phyloP scores from a whole-genome alignment of 2,329 filamentous ascomycete species.

The Hypoxylon sp. region DNA sequence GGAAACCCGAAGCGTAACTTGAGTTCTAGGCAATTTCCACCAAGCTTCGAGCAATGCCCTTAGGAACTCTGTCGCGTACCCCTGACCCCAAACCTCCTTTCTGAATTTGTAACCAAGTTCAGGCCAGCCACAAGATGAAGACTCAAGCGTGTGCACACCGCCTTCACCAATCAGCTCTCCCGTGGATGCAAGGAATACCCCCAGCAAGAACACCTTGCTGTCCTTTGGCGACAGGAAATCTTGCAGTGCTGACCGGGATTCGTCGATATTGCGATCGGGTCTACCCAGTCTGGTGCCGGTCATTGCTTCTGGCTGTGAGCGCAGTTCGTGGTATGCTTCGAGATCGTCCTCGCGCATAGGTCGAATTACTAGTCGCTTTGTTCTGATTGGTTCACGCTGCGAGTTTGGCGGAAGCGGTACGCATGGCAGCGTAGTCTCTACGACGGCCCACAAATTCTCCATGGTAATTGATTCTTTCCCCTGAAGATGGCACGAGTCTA shows the following conservation, averaged over 20 bases:
- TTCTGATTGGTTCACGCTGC: constrained; percentile 42
- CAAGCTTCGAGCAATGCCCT: constrained; percentile 44
- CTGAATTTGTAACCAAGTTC: constrained; percentile 49
- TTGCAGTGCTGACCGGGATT: constrained; percentile 42
- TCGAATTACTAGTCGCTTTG: constrained; percentile 48
- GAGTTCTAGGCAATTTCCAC: constrained; percentile 45
- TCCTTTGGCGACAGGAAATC: constrained; percentile 38
- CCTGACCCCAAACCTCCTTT: constrained; percentile 46
- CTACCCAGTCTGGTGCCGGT: constrained; percentile 42
- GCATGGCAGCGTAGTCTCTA: constrained; percentile 47
- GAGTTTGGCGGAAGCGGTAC: constrained; percentile 46
- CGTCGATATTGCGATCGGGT: constrained; percentile 45
- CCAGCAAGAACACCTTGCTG: constrained; percentile 44
- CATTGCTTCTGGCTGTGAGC: constrained; percentile 48
- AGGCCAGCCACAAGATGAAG: constrained; percentile 45
- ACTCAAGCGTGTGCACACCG: constrained; percentile 47
- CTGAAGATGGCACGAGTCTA: background rate
- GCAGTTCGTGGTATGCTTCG: constrained; percentile 40
- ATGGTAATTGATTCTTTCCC: constrained; percentile 12
- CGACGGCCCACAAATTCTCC: constrained; percentile 28
- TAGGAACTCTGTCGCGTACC: constrained; percentile 49
- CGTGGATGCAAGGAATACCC: constrained; percentile 47
- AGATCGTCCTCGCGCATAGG: constrained; percentile 46
- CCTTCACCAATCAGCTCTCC: constrained; percentile 53
- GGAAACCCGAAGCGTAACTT: constrained; percentile 18